These are phyloP conservation scores for Omphalea diandra DNA, from an alignment of 441 rosid genomes.

Conservation along the genomic window DNA sequence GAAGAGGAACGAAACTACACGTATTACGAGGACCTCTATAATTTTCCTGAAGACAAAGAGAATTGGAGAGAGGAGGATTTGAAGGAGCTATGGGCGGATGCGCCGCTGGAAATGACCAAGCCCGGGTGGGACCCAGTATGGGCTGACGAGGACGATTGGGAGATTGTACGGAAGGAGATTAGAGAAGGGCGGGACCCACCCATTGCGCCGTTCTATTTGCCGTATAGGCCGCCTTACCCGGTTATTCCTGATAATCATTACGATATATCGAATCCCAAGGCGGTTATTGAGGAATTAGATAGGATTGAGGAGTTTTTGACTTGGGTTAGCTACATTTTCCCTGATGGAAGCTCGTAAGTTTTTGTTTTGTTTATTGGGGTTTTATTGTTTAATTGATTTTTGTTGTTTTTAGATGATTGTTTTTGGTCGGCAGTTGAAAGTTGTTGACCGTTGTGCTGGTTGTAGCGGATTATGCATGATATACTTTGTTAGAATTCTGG, in stretches of 20 bases:
- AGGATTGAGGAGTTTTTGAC: constrained; percentile 83
- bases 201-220: constrained; percentile 81
- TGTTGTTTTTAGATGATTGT: background rate
- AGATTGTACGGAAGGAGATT: constrained; percentile 45
- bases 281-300: constrained; percentile 80
- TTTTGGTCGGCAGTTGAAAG: too few species aligned
- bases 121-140: constrained; percentile 90
- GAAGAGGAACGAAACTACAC: constrained; percentile 42
- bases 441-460: too few species aligned
- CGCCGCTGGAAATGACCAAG: constrained; percentile 49
- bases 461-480: too few species aligned
- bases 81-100: constrained; percentile 79
- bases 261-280: constrained; percentile 61
- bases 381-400: background rate
- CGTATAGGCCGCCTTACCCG: constrained; percentile 78
- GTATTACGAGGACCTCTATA: constrained; percentile 43
- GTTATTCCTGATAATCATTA: constrained; percentile 58
- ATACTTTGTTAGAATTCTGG: too few species aligned
- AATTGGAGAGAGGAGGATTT: constrained; percentile 80
- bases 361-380: background rate
- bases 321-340: constrained; percentile 94
- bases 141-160: constrained; percentile 76
- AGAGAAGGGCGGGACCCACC: constrained; percentile 57
- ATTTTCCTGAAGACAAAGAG: constrained; percentile 76
- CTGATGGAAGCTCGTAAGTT: constrained; percentile 79